phyloP scores from a whole-genome alignment of 345 rosid genomes.

The Nasturtium officinale region DNA sequence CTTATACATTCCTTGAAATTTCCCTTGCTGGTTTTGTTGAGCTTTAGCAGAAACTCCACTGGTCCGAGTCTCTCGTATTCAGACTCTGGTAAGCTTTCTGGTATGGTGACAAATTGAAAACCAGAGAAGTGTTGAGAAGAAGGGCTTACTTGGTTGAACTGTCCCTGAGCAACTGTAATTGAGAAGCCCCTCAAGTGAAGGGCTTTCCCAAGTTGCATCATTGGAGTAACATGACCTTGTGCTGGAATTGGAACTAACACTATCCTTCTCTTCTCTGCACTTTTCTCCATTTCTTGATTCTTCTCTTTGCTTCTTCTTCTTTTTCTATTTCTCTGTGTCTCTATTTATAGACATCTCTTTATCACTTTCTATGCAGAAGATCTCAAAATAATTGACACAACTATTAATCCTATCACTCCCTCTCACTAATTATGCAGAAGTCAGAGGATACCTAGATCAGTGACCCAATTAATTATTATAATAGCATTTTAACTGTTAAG shows the following conservation, averaged over 20 bases:
- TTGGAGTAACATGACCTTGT: conserved; percentile 64
- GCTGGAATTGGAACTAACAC: conserved; percentile 54
- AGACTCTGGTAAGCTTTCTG: conserved; percentile 33
- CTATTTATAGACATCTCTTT: no score
- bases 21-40: conserved; percentile 41
- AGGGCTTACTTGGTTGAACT: conserved; percentile 39
- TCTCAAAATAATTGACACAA: no score
- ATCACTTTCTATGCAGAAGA: no score
- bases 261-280: conserved; percentile 8
- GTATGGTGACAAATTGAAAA: conserved; percentile 45
- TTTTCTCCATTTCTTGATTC: conserved; percentile 5
- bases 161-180: conserved; percentile 50
- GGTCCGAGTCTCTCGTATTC: conserved; percentile 19
- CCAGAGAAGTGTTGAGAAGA: neutral
- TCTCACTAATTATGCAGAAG: no score
- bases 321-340: no score
- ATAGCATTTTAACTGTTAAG: no score
- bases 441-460: no score
- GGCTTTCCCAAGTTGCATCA: conserved; percentile 54
- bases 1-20: conserved; percentile 30
- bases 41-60: neutral
- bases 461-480: no score
- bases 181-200: conserved; percentile 56
- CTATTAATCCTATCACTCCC: no score
- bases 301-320: no score